Evolutionary conservation across 148 eudicot species (phyloP).

Genomic region (Fagopyrum homotropicum): DNA sequence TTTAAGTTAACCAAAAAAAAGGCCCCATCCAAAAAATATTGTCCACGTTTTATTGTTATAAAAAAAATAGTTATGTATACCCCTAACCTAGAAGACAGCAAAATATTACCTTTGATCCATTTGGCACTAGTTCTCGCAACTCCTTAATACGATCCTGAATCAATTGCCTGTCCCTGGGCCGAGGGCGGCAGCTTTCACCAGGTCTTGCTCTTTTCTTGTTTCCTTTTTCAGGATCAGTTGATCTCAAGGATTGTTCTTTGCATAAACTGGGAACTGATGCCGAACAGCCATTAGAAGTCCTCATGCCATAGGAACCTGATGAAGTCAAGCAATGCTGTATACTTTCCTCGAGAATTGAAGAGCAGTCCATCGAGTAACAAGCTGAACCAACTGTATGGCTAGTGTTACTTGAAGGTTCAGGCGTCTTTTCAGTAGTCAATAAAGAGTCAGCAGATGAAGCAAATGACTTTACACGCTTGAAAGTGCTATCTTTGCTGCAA

Average conservation of each 20-base stretch:
- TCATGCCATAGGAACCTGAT: constrained; percentile 40
- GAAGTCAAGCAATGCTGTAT: constrained; percentile 43
- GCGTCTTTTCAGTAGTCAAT: constrained; percentile 51
- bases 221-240: constrained; percentile 37
- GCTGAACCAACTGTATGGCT: constrained; percentile 43
- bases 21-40: too few species aligned
- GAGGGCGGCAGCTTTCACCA: constrained; percentile 78
- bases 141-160: constrained; percentile 94
- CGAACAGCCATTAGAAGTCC: constrained; percentile 37
- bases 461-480: constrained; percentile 28
- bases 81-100: neutral
- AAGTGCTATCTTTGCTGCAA: constrained; percentile 28
- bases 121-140: constrained; percentile 79
- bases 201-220: constrained; percentile 74
- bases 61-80: too few species aligned
- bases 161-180: constrained; percentile 94
- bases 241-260: constrained; percentile 40
- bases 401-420: constrained; percentile 38
- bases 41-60: too few species aligned
- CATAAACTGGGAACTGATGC: constrained; percentile 39
- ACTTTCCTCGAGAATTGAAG: constrained; percentile 39
- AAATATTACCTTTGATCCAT: constrained; percentile 71
- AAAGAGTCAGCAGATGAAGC: constrained; percentile 37
- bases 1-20: too few species aligned
- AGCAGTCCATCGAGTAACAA: constrained; percentile 47